A percentile compares a stretch with the other conserved stretches of the same genome.
Evolutionary conservation across 352 stramenopile genomes (phyloP).

Genomic region (Phytophthora constricta): DNA sequence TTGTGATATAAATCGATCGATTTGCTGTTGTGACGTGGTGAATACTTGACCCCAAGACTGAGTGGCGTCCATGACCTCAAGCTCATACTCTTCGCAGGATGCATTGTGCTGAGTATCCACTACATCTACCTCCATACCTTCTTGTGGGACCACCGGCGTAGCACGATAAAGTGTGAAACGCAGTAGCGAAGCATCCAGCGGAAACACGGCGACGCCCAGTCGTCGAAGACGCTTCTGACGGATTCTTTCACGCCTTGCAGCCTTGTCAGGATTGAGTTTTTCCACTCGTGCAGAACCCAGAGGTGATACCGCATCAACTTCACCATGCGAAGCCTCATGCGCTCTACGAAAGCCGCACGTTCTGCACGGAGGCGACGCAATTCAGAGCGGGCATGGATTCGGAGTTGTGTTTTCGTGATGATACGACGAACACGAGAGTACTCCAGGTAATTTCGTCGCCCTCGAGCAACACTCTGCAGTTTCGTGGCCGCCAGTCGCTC

Average conservation of each 20-base stretch:
- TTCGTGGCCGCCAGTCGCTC: constrained; percentile 49
- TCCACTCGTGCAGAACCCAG: constrained; percentile 55
- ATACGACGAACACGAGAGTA: constrained; percentile 27
- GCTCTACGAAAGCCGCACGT: constrained; percentile 38
- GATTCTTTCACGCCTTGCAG: constrained; percentile 51
- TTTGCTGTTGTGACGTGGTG: constrained; percentile 14
- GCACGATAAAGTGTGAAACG: constrained; percentile 52
- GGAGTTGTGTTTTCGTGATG: constrained; percentile 27
- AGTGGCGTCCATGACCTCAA: constrained; percentile 36
- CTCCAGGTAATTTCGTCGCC: constrained; percentile 20
- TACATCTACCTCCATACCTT: neutral
- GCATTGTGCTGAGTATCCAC: neutral
- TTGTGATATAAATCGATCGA: constrained; percentile 23
- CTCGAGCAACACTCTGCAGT: constrained; percentile 54
- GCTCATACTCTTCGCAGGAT: constrained; percentile 20
- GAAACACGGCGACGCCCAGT: constrained; percentile 33
- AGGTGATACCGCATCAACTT: constrained; percentile 57
- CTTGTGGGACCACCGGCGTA: neutral
- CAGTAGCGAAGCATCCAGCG: constrained; percentile 39
- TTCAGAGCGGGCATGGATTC: constrained; percentile 40
- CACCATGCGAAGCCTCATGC: constrained; percentile 53
- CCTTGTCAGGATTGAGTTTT: constrained; percentile 50
- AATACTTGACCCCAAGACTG: constrained; percentile 22
- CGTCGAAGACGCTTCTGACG: constrained; percentile 47
- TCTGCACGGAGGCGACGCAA: constrained; percentile 49